Conservation (phyloP, 2,329 filamentous ascomycete genomes). For the Bipolaris zeicola region DNA sequence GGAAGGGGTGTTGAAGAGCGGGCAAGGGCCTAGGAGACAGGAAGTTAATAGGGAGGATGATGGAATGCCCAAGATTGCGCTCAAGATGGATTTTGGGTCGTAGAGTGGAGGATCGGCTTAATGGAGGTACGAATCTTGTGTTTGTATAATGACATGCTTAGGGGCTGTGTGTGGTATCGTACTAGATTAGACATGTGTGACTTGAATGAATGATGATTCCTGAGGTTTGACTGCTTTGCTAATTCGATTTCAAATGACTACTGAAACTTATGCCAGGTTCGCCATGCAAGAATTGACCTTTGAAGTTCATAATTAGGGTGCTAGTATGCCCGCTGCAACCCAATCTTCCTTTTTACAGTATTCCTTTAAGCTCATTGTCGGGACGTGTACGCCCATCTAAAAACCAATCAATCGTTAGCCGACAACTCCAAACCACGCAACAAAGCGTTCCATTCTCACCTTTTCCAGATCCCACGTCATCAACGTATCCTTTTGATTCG, state of each 20-base stretch:
- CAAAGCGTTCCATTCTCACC: neutral
- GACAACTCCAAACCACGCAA: neutral
- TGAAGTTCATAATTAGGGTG: neutral
- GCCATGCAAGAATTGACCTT: no score
- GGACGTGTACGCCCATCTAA: neutral
- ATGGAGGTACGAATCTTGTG: neutral
- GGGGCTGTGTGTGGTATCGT: neutral
- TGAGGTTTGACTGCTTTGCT: no score
- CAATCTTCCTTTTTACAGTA: neutral
- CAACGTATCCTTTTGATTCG: neutral
- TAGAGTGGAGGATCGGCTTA: neutral
- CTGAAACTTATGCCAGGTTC: no score
- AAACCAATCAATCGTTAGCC: neutral
- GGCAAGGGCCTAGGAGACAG: slow-evolving; percentile 51
- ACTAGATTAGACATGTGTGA: neutral
- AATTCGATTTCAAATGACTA: no score
- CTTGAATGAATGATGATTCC: no score
- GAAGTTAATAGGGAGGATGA: slow-evolving; percentile 61
- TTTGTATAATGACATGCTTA: neutral
- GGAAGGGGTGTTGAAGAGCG: slow-evolving; percentile 76
- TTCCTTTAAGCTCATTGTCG: neutral
- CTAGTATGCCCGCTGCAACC: neutral
- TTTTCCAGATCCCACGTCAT: neutral
- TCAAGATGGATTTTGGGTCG: slow-evolving; percentile 85
- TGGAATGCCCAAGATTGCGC: slow-evolving; percentile 77